Evolutionary conservation across 2,329 filamentous ascomycete species (phyloP), one percentile per base, ranked within the genome.

Genomic region (Alternaria viburni): DNA sequence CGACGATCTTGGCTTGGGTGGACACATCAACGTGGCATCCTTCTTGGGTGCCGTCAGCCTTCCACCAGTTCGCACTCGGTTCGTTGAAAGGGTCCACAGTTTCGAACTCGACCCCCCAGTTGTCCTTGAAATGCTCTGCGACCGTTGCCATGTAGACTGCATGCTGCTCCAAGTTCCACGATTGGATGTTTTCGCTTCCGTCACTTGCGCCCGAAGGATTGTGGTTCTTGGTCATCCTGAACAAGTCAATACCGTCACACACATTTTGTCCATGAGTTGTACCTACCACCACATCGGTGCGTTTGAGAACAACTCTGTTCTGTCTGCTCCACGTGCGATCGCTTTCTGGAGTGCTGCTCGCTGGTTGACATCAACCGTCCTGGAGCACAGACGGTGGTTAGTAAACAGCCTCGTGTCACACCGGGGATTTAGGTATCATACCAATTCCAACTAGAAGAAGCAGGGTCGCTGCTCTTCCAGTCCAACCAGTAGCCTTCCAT

Each of bases 51-150:
- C 61, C 61, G 15, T 63, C 61, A 4, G 61, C 57, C 19, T 63
- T 63, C 61, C 61, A 63, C 61, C 61, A 63, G 51, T 63, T 56
- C 9, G 61, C 61, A 13, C 32, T 63, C 12, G 61, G 61, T 57
- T 63, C 61, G 12, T 63, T 63, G 36, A 63, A 63, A 6, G 57
- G 57, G 15, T 63, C 61, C 1, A 63, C 61, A 15, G 57, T 60
- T 17, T 60, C 61, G 6, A 63, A 63, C 13, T 55, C 51, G 23
- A 63, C 54, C 1, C 51, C 51, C 50, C 41, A 60, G 9, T 60
- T 63, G 30, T 43, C 47, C 28, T 63, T 63, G 51, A 52, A 63
- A 12, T 44, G 26, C 28, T 63, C 30, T 23, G 61, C 61, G 12
- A 63, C 61, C 3, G 57, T 60, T 7, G 61, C 61, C 57, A 63